phyloP scores from a whole-genome alignment of 2,329 filamentous ascomycete genomes.

The Emydomyces testavorans region DNA sequence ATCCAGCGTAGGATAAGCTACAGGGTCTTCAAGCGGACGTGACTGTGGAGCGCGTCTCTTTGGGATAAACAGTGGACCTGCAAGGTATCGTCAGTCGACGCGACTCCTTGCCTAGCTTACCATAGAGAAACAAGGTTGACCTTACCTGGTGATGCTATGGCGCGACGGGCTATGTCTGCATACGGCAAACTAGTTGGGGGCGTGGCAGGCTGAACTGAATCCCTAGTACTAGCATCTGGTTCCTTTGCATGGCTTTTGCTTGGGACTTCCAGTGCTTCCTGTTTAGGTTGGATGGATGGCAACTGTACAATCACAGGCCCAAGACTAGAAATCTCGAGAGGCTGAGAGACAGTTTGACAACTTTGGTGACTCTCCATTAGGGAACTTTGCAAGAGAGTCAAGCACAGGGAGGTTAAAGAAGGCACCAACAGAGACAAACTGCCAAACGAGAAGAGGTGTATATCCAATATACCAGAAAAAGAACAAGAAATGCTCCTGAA shows the following conservation, averaged over 20 bases:
- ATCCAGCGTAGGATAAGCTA: background rate
- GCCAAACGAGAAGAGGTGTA: background rate
- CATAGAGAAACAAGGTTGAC: background rate
- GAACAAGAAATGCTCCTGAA: background rate
- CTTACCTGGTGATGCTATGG: constrained; percentile 5
- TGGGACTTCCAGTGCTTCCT: background rate
- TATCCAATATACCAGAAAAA: background rate
- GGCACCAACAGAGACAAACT: background rate
- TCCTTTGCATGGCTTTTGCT: background rate
- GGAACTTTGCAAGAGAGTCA: background rate
- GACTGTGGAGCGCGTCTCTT: background rate
- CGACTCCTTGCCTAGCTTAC: background rate
- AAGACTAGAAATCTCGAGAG: background rate
- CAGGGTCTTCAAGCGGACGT: background rate
- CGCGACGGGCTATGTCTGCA: background rate
- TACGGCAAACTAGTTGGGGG: constrained; percentile 1
- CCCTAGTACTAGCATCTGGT: background rate
- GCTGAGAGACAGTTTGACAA: background rate
- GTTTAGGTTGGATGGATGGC: background rate
- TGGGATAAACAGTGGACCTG: background rate
- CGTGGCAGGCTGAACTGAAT: background rate
- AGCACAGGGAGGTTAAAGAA: background rate
- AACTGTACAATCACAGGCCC: background rate
- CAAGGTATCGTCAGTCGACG: background rate
- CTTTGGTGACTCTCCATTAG: background rate